These are phyloP conservation scores for Luffa aegyptiaca DNA, from an alignment of 306 rosid species.

Conservation along the genomic window DNA sequence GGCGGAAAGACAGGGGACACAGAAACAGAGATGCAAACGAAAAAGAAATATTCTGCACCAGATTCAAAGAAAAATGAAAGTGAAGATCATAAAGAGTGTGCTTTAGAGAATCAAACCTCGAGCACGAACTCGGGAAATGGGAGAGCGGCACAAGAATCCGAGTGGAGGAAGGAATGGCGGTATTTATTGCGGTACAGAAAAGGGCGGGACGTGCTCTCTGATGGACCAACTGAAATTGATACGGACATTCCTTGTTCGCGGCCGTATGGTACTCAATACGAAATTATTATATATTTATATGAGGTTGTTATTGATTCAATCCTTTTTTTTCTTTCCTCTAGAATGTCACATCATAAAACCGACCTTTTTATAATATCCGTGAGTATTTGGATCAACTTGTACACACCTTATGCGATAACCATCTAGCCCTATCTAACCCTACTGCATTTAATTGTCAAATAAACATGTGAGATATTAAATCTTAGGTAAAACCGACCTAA, in stretches of 20 bases:
- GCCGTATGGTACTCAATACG: background rate
- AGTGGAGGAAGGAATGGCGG: background rate
- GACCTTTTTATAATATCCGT: no score
- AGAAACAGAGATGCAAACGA: background rate
- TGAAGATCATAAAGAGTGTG: background rate
- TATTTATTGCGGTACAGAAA: background rate
- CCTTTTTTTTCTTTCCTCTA: no score
- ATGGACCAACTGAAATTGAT: conserved; percentile 1
- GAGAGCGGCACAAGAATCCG: background rate
- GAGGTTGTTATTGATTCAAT: background rate
- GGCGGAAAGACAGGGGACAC: background rate
- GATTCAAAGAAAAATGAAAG: background rate
- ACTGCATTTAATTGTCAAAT: no score
- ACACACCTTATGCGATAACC: no score
- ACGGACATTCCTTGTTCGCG: background rate
- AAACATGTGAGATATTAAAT: no score
- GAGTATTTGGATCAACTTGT: no score
- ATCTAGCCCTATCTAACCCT: no score
- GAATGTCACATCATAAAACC: no score
- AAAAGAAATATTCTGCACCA: background rate
- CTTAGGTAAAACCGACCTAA: no score
- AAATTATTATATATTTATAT: background rate
- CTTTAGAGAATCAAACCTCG: background rate
- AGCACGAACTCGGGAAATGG: background rate
- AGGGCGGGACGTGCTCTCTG: conserved; percentile 7